phyloP scores from a whole-genome alignment of 805 yeast genomes.

The Kodamaea hsintzibuensis region DNA sequence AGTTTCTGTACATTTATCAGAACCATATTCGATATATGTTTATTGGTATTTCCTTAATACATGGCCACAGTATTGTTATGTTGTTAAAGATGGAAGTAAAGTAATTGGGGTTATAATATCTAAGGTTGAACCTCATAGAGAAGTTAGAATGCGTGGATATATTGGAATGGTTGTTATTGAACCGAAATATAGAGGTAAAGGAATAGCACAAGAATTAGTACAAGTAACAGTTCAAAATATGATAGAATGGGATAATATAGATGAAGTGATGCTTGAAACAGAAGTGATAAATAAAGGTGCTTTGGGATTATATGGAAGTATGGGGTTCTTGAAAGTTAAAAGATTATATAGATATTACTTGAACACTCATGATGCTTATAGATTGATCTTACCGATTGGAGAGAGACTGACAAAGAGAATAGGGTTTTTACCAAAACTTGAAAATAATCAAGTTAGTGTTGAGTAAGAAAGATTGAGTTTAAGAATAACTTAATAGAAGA shows the following conservation, averaged over 20 bases:
- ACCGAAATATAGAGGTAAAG: slow-evolving; percentile 66
- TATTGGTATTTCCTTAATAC: slow-evolving; percentile 85
- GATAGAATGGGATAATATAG: slow-evolving; percentile 62
- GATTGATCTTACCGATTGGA: slow-evolving; percentile 79
- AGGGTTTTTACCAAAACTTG: slow-evolving; percentile 36
- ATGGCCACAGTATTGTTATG: slow-evolving; percentile 84
- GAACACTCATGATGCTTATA: slow-evolving; percentile 90
- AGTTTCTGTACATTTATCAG: slow-evolving; percentile 76
- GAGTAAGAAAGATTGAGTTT: neutral
- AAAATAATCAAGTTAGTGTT: neutral
- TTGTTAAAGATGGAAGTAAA: slow-evolving; percentile 46
- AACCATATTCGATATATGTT: slow-evolving; percentile 92
- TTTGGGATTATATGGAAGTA: slow-evolving; percentile 62
- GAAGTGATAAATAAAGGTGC: slow-evolving; percentile 82
- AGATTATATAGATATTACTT: slow-evolving; percentile 84
- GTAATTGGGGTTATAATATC: slow-evolving; percentile 86
- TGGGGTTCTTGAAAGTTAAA: slow-evolving; percentile 75
- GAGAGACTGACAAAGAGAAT: slow-evolving; percentile 50
- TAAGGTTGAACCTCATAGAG: slow-evolving; percentile 75
- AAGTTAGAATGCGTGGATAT: slow-evolving; percentile 78
- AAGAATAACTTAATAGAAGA: too few relatives aligned
- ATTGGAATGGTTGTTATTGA: slow-evolving; percentile 95
- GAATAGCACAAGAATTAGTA: slow-evolving; percentile 79
- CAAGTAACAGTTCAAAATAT: slow-evolving; percentile 61
- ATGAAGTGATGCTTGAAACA: slow-evolving; percentile 91